Conservation (phyloP, 2,329 filamentous ascomycete genomes). For the Colletotrichum trifolii region DNA sequence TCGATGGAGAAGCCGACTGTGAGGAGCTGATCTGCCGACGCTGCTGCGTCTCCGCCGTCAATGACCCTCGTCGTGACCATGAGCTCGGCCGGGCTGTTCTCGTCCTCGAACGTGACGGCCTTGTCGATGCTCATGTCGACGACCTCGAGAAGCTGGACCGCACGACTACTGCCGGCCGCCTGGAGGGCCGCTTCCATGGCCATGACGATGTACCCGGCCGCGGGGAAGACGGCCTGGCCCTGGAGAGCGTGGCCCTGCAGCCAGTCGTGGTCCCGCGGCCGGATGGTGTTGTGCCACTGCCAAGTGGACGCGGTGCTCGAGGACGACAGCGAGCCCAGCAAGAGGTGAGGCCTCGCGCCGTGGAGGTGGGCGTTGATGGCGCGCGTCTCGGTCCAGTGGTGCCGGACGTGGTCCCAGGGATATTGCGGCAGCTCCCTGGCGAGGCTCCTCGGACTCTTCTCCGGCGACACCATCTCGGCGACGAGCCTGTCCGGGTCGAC, state of each 20-base stretch:
- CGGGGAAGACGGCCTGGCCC: slow-evolving; percentile 55
- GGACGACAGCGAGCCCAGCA: slow-evolving; percentile 37
- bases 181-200: slow-evolving; percentile 52
- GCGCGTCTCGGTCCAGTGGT: slow-evolving; percentile 44
- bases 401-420: slow-evolving; percentile 51
- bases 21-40: neutral
- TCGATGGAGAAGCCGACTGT: neutral
- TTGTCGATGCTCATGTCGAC: slow-evolving; percentile 24
- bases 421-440: slow-evolving; percentile 49
- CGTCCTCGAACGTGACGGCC: slow-evolving; percentile 16
- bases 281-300: neutral
- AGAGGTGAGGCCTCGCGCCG: slow-evolving; percentile 46
- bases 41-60: neutral
- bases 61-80: neutral
- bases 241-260: slow-evolving; percentile 49
- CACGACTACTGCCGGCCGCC: slow-evolving; percentile 38
- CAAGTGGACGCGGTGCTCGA: neutral
- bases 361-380: neutral
- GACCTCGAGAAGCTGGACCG: slow-evolving; percentile 42
- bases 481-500: neutral
- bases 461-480: no score
- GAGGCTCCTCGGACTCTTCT: slow-evolving; percentile 13
- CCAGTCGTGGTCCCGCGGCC: slow-evolving; percentile 47
- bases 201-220: slow-evolving; percentile 55
- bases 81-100: slow-evolving; percentile 14